Conservation (phyloP, 345 rosid species). For the Geranium brycei region DNA sequence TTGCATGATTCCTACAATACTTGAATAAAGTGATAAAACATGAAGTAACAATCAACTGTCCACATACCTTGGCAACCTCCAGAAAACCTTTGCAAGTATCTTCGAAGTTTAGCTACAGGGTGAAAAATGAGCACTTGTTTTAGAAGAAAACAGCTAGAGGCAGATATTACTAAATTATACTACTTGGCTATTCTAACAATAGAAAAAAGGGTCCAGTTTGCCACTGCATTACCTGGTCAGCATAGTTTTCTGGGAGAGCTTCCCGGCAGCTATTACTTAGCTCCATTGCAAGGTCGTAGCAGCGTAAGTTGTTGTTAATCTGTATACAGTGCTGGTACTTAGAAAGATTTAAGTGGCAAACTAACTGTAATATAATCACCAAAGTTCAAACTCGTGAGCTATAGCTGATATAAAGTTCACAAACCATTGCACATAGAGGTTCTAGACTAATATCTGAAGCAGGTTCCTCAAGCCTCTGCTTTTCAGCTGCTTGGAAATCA, state of each 20-base stretch:
- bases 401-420: slow-evolving; percentile 13
- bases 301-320: slow-evolving; percentile 95
- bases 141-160: neutral
- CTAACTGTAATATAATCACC: too few species aligned
- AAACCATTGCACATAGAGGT: slow-evolving; percentile 92
- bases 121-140: slow-evolving; percentile 1
- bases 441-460: slow-evolving; percentile 93
- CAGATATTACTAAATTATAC: neutral
- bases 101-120: slow-evolving; percentile 76
- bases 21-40: neutral
- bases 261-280: slow-evolving; percentile 75
- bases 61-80: slow-evolving; percentile 84
- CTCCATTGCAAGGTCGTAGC: slow-evolving; percentile 98
- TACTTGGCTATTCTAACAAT: neutral
- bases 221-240: slow-evolving; percentile 63
- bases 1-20: neutral
- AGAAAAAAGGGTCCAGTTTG: slow-evolving; percentile 6
- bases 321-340: slow-evolving; percentile 8
- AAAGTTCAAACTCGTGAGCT: too few species aligned
- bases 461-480: slow-evolving; percentile 73
- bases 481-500: slow-evolving; percentile 97
- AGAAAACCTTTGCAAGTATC: slow-evolving; percentile 97
- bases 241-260: slow-evolving; percentile 91
- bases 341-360: too few species aligned
- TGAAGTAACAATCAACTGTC: neutral